Evolutionary conservation across 495 filamentous ascomycete species (phyloP).

Genomic region (Hyphodiscus hymeniophilus): DNA sequence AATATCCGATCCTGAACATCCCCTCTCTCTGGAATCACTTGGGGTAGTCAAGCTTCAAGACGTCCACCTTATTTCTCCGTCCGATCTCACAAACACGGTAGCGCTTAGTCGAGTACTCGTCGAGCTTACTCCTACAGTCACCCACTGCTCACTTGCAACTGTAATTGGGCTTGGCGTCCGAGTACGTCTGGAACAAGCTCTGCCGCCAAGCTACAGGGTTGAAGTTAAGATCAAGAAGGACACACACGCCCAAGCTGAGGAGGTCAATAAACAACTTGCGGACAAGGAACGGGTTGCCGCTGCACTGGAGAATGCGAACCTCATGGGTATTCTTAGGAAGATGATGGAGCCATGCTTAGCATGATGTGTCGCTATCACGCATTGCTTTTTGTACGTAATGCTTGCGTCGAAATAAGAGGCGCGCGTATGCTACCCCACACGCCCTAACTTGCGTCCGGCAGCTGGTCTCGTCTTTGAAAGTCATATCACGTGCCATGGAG

Average conservation of each 20-base stretch:
- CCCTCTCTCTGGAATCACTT: slow-evolving; percentile 82
- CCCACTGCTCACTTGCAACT: slow-evolving; percentile 91
- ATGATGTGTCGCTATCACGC: not conserved
- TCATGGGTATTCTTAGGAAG: slow-evolving; percentile 80
- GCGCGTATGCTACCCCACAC: slow-evolving; percentile 3
- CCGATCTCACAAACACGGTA: slow-evolving; percentile 39
- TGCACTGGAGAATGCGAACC: slow-evolving; percentile 84
- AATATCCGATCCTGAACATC: slow-evolving; percentile 95
- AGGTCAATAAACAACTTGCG: slow-evolving; percentile 90
- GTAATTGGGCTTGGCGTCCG: slow-evolving; percentile 93
- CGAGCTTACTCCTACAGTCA: slow-evolving; percentile 91
- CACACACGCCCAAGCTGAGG: slow-evolving; percentile 87
- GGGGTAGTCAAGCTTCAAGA: slow-evolving; percentile 92
- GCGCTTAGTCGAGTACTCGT: slow-evolving; percentile 47
- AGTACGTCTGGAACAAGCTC: slow-evolving; percentile 78
- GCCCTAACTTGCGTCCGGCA: too few species aligned
- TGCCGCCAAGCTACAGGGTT: slow-evolving; percentile 87
- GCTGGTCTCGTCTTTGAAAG: too few species aligned
- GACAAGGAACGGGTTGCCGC: slow-evolving; percentile 97
- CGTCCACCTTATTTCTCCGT: slow-evolving; percentile 62
- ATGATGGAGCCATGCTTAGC: slow-evolving; percentile 76
- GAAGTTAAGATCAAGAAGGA: slow-evolving; percentile 94
- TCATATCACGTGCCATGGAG: too few species aligned
- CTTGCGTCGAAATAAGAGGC: not conserved
- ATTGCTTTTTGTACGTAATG: not conserved